Conservation (phyloP, 2,329 filamentous ascomycete genomes). For the Lecanicillium sp. region DNA sequence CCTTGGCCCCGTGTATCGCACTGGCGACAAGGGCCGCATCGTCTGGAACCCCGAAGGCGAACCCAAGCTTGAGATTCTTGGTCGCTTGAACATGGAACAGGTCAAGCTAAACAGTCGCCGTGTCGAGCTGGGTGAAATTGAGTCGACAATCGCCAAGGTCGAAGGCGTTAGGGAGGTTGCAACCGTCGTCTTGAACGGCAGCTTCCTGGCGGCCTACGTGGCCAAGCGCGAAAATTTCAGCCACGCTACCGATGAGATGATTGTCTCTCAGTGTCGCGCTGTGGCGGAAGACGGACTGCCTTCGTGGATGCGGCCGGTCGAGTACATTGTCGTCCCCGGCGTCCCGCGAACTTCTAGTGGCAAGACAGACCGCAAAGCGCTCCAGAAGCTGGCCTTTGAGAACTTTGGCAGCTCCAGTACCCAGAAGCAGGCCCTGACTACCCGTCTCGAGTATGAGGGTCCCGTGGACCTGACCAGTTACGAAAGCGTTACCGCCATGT, state of each 20-base stretch:
- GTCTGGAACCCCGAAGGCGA: constrained; percentile 6
- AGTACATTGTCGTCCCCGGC: constrained; percentile 8
- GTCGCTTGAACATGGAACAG: constrained; percentile 12
- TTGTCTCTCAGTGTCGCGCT: constrained; percentile 8
- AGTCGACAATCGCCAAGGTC: constrained; percentile 6
- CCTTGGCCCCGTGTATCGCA: constrained; percentile 9
- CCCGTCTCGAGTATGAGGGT: not conserved
- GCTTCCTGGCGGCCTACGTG: constrained; percentile 13
- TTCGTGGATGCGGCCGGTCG: constrained; percentile 13
- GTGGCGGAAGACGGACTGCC: constrained; percentile 7
- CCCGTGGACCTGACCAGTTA: constrained; percentile 1
- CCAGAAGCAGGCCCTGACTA: constrained; percentile 8
- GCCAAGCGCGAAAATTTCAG: constrained; percentile 1
- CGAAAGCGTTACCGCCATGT: constrained; percentile 3
- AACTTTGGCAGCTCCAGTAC: constrained; percentile 11
- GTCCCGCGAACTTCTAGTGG: constrained; percentile 12
- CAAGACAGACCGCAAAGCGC: constrained; percentile 11
- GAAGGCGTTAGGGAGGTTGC: constrained; percentile 30
- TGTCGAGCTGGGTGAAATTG: constrained; percentile 12
- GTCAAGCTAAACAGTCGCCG: constrained; percentile 13
- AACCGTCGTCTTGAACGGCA: constrained; percentile 39
- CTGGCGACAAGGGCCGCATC: constrained; percentile 12
- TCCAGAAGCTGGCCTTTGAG: constrained; percentile 5
- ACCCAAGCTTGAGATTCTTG: constrained; percentile 12
- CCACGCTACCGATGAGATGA: not conserved